Evolutionary conservation across 495 filamentous ascomycete genomes (phyloP).

Genomic region (Aspergillus ellipticus): DNA sequence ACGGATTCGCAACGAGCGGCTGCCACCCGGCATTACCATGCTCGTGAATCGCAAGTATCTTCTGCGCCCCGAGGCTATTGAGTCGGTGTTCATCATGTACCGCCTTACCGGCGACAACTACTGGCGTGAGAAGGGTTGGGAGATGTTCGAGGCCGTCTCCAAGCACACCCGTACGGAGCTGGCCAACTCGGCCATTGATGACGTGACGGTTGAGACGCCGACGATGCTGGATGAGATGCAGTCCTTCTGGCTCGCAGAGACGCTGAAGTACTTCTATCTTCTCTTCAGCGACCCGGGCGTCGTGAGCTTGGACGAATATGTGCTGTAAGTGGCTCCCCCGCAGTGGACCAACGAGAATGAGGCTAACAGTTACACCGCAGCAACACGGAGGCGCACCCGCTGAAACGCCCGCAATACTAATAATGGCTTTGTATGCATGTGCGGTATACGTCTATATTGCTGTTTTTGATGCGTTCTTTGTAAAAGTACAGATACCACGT

Average conservation of each 20-base stretch:
- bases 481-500: slow-evolving; percentile 19
- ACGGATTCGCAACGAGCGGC: slow-evolving; percentile 54
- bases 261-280: slow-evolving; percentile 79
- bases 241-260: slow-evolving; percentile 70
- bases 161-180: slow-evolving; percentile 60
- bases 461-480: slow-evolving; percentile 12
- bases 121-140: slow-evolving; percentile 87
- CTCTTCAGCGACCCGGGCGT: slow-evolving; percentile 66
- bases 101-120: slow-evolving; percentile 75
- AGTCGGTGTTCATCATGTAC: slow-evolving; percentile 95
- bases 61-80: slow-evolving; percentile 88
- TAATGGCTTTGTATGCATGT: slow-evolving; percentile 5
- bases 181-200: slow-evolving; percentile 70
- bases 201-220: slow-evolving; percentile 58
- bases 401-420: slow-evolving; percentile 39
- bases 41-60: slow-evolving; percentile 66
- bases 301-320: slow-evolving; percentile 81
- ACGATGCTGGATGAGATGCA: slow-evolving; percentile 45
- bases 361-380: slow-evolving; percentile 23
- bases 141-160: slow-evolving; percentile 78
- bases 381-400: slow-evolving; percentile 55
- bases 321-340: slow-evolving; percentile 55
- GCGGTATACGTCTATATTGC: slow-evolving; percentile 1
- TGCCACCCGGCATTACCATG: slow-evolving; percentile 63
- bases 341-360: neutral